Base-by-base conservation (phyloP, 106 monocot species). In the Dioscorea dumetorum region DNA sequence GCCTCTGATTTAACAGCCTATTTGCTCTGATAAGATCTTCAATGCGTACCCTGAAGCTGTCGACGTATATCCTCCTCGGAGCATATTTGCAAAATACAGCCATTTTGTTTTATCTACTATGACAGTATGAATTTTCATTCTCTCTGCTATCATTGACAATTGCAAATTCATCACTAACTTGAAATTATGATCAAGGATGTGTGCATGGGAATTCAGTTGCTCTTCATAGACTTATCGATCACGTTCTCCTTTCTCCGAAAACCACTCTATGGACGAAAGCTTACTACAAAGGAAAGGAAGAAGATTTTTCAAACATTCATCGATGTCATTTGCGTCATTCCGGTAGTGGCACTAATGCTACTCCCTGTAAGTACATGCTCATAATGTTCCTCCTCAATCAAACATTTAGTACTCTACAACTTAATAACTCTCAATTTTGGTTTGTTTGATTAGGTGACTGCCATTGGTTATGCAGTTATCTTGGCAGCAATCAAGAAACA, bases 341-440 rank as follows among this genome's bases (percentile, higher is more conserved):
- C 75, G 51, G 21, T 75, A 52, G 52, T 51, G 15, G 68, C 68
- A 68, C 61, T 75, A 50, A 68, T 75, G 75, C 50, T 75, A 51
- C 58, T 75, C 12, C 75, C 75, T 18, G 75, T 75, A n/a, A 75
- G 75, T 9, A 59, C 22, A 31, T 28, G 48, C 5, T 20, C 5
- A 19, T 15, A 51, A 52, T 3, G 23, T 50, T 60, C 24, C n/a
- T n/a, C n/a, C 22, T 23, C 13, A 60, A 60, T 12, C 3, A 60
- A 60, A 60, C 9, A 60, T 23, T 23, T 12, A 60, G 8, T 12
- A 24, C 8, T 14, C 5, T 24, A n/a, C 4, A 22, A 24, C 10
- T 28, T 4, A n/a, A 12, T 60, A 23, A 49, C 23, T 33, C 50
- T 33, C 22, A 5, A 66, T 12, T 50, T 66, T 12, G 0, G 8